Base-by-base conservation (phyloP, 108 stramenopile genomes). In the Cylindrotheca closterium region DNA sequence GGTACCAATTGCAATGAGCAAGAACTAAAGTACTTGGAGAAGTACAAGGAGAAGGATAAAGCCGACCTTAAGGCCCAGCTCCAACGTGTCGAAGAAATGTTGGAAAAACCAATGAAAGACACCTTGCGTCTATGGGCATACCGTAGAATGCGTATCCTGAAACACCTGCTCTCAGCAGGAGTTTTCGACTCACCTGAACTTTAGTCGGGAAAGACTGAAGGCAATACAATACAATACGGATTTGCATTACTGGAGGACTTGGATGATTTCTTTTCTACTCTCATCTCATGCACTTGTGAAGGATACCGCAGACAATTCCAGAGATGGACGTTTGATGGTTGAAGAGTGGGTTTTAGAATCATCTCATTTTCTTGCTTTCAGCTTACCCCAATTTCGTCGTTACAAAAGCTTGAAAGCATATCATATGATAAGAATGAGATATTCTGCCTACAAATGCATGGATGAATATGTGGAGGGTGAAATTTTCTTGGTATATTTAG, bases 1-100 rank as follows among this genome's bases (percentile, higher is more conserved):
- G 69, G 59, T 32, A 59, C 32, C 3, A 64, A 73, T 15, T 81
- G 80, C 53, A 65, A 59, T 31, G 77, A 81, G n/a, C 58, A 60
- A 51, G 80, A 81, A 60, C 19, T 62, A 3, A 58, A 46, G 25
- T 81, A 72, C 52, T 52, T 78, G 30, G 73, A 49, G 0, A 78
- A 78, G 48, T 70, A 48, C 66, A 70, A 70, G 33, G 47, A 18
- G 1, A 81, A 69, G 68, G 21, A 56, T 7, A 10, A 34, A 3
- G 73, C 65, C 8, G 76, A 78, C 29, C 18, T 66, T 3, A 10
- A n/a, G 21, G 34, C 29, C 12, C 73, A 81, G 33, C 7, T 81
- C 27, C 22, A 28, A 12, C 30, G 80, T 25, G 26, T 81, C 22
- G 66, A 59, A 23, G 51, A 51, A 22, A 81, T 81, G 80, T 61